Evolutionary conservation across 1,284 basidiomycete species (phyloP).

Genomic region (Heterobasidion parviporum): DNA sequence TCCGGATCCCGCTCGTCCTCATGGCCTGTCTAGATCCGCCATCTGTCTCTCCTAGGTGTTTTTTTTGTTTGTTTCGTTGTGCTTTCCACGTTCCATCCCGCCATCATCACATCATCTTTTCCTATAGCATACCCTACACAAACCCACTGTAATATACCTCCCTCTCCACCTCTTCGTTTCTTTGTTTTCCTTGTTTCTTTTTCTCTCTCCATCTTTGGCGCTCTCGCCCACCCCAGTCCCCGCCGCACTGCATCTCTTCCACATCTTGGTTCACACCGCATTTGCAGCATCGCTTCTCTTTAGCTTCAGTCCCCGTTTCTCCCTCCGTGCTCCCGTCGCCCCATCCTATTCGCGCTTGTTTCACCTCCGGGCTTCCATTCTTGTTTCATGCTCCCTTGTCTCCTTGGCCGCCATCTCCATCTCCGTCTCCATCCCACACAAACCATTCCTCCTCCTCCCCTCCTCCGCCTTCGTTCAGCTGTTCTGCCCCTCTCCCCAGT

Average conservation of each 20-base stretch:
- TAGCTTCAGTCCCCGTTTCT: not conserved
- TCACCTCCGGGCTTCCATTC: not conserved
- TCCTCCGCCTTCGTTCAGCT: too few species aligned
- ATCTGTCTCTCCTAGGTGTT: constrained; percentile 4
- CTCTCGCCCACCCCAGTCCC: not conserved
- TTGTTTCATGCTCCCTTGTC: too few species aligned
- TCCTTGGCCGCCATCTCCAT: too few species aligned
- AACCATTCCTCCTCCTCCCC: too few species aligned
- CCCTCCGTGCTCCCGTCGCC: not conserved
- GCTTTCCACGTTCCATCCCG: not conserved
- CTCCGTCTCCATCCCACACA: too few species aligned
- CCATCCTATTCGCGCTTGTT: not conserved
- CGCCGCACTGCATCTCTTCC: not conserved
- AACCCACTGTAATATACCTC: constrained; percentile 9
- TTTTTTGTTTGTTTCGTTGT: constrained; percentile 9
- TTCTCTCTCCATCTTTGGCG: not conserved
- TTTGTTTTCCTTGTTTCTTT: not conserved
- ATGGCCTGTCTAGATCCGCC: not conserved
- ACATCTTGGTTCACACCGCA: not conserved
- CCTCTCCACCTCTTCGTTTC: not conserved
- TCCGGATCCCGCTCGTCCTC: too few species aligned
- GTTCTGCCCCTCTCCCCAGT: too few species aligned
- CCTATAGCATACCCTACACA: not conserved
- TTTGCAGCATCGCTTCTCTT: not conserved
- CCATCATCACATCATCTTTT: not conserved